Percentiles rank a stretch among this genome's conserved stretches.
phyloP scores from a whole-genome alignment of 768 basidiomycete species.

The Leccinum uliginosum region DNA sequence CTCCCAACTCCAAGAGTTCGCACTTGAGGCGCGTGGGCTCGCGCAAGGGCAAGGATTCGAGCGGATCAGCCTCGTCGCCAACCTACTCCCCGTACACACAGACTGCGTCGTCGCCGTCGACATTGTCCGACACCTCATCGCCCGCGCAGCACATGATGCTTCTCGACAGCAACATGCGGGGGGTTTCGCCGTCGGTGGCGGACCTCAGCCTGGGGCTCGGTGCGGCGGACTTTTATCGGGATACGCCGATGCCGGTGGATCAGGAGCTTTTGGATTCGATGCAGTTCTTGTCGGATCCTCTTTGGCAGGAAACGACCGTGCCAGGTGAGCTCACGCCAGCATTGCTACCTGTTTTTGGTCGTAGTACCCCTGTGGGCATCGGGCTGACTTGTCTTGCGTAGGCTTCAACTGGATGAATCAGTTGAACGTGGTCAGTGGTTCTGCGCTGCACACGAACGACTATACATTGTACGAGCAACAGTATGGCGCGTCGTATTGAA shows the following conservation, averaged over 20 bases:
- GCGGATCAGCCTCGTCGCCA: conserved; percentile 3
- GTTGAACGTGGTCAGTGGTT: conserved; percentile 14
- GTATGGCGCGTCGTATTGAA: conserved; percentile 3
- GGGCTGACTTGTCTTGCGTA: conserved; percentile 8
- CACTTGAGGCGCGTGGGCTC: conserved; percentile 17
- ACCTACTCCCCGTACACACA: neutral
- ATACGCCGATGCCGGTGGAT: conserved; percentile 50
- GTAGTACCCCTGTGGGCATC: neutral
- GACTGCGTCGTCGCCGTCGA: conserved; percentile 24
- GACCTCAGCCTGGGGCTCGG: conserved; percentile 16
- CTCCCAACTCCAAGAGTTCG: conserved; percentile 15
- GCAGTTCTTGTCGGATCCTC: conserved; percentile 52
- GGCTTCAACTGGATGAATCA: conserved; percentile 37
- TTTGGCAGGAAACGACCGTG: conserved; percentile 52
- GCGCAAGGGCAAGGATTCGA: conserved; percentile 14
- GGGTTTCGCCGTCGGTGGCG: conserved; percentile 5
- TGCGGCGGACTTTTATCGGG: conserved; percentile 41
- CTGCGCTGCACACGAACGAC: conserved; percentile 21
- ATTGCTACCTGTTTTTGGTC: neutral
- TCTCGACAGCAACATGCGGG: conserved; percentile 33
- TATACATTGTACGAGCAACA: conserved; percentile 26
- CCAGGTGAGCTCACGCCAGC: conserved; percentile 40
- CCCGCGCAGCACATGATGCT: conserved; percentile 31
- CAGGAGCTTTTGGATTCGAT: conserved; percentile 57
- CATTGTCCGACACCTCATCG: conserved; percentile 38